Evolutionary conservation across 2,329 filamentous ascomycete genomes (phyloP).

Genomic region (Raffaelea albimanens): DNA sequence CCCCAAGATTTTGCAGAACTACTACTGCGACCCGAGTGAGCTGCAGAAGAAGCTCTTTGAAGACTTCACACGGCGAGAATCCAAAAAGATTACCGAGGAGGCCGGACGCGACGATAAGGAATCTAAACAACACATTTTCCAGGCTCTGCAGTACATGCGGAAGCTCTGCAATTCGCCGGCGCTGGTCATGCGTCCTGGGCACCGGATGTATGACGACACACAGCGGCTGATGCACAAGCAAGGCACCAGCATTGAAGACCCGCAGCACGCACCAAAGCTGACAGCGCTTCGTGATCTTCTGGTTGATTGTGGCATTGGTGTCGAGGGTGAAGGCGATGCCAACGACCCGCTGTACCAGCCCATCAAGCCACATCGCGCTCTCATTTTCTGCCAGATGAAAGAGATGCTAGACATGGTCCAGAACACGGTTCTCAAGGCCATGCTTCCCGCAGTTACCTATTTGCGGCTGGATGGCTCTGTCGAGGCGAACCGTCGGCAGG

Average conservation of each 20-base stretch:
- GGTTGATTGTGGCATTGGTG: constrained; percentile 96
- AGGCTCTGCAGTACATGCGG: constrained; percentile 97
- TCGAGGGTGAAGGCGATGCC: constrained; percentile 50
- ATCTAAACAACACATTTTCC: constrained; percentile 97
- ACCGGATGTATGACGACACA: constrained; percentile 81
- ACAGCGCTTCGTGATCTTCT: constrained; percentile 81
- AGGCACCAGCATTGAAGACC: constrained; percentile 74
- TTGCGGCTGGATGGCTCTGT: constrained; percentile 90
- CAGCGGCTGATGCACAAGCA: constrained; percentile 71
- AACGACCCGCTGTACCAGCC: constrained; percentile 60
- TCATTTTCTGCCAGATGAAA: constrained; percentile 99
- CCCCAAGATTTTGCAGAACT: constrained; percentile 97
- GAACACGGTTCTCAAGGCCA: constrained; percentile 77
- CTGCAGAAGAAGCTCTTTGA: constrained; percentile 92
- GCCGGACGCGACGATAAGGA: constrained; percentile 81
- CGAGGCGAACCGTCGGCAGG: constrained; percentile 86
- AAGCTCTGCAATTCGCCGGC: constrained; percentile 98
- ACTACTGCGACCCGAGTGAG: constrained; percentile 96
- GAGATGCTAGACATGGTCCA: constrained; percentile 99
- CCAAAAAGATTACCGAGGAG: constrained; percentile 76
- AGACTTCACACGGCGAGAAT: constrained; percentile 89
- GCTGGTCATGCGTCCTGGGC: constrained; percentile 88
- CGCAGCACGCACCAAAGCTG: constrained; percentile 84
- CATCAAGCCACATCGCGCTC: constrained; percentile 88
- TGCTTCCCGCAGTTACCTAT: constrained; percentile 88